A percentile compares a stretch with the other conserved stretches of the same genome.
phyloP scores from a whole-genome alignment of 2,329 filamentous ascomycete genomes.

The Bipolaris bicolor region DNA sequence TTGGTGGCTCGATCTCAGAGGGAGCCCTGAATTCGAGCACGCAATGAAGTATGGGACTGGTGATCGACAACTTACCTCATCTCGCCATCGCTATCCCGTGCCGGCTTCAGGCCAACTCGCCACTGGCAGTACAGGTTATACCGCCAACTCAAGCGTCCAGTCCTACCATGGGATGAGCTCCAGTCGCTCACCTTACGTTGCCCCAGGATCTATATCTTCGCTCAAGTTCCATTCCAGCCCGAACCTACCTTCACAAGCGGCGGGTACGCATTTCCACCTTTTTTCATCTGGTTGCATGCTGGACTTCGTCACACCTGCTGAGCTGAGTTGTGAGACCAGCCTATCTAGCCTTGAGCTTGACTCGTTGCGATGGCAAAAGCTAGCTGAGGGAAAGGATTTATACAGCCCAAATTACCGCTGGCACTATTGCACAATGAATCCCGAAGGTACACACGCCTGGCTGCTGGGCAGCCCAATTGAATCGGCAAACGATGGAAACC shows the following conservation, averaged over 20 bases:
- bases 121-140: slow-evolving; percentile 62
- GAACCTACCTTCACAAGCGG: slow-evolving; percentile 84
- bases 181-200: slow-evolving; percentile 56
- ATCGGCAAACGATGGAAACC: slow-evolving; percentile 66
- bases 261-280: slow-evolving; percentile 92
- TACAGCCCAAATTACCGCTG: slow-evolving; percentile 92
- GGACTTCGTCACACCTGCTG: slow-evolving; percentile 91
- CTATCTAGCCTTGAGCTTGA: slow-evolving; percentile 87
- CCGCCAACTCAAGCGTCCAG: slow-evolving; percentile 73
- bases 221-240: slow-evolving; percentile 88
- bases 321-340: slow-evolving; percentile 89
- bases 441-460: slow-evolving; percentile 96
- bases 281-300: slow-evolving; percentile 92
- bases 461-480: slow-evolving; percentile 90
- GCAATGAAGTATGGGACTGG: slow-evolving; percentile 64
- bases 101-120: slow-evolving; percentile 41
- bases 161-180: slow-evolving; percentile 55
- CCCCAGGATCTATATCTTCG: slow-evolving; percentile 87
- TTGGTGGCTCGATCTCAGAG: slow-evolving; percentile 96
- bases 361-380: slow-evolving; percentile 88
- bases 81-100: slow-evolving; percentile 40
- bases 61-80: slow-evolving; percentile 48
- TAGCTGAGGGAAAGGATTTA: slow-evolving; percentile 92
- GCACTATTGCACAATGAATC: slow-evolving; percentile 97
- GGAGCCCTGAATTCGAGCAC: slow-evolving; percentile 81